A percentile compares a stretch with the other conserved stretches of the same genome.
Conservation (phyloP, 148 eudicot species). For the Camellia sinensis region DNA sequence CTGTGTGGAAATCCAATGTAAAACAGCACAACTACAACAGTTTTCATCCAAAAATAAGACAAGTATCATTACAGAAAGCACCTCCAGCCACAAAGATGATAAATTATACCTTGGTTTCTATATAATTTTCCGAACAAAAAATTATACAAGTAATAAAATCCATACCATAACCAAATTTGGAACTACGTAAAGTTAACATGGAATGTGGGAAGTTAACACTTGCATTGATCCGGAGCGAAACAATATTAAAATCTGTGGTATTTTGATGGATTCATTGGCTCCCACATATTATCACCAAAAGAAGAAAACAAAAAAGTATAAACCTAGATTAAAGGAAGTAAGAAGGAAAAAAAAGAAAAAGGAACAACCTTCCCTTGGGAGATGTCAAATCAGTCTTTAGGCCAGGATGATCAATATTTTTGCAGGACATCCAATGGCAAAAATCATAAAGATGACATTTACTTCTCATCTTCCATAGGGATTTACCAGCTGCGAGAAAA, state of each 20-base stretch:
- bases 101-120: background rate
- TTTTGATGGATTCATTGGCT: background rate
- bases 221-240: slow-evolving; percentile 5
- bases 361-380: slow-evolving; percentile 5
- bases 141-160: background rate
- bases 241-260: background rate
- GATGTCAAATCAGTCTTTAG: slow-evolving; percentile 2
- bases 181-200: background rate
- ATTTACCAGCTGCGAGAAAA: slow-evolving; percentile 93
- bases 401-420: background rate
- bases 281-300: slow-evolving; percentile 14
- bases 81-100: background rate
- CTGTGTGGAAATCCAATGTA: slow-evolving; percentile 21
- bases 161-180: background rate
- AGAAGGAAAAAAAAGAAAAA: background rate
- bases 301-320: background rate
- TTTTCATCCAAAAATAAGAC: no score
- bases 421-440: background rate
- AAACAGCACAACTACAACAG: no score
- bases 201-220: slow-evolving; percentile 5
- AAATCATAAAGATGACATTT: background rate
- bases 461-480: slow-evolving; percentile 84
- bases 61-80: background rate
- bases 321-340: background rate
- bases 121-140: slow-evolving; percentile 1